Conservation (phyloP, 306 rosid species). For the Inga leiocalycina region DNA sequence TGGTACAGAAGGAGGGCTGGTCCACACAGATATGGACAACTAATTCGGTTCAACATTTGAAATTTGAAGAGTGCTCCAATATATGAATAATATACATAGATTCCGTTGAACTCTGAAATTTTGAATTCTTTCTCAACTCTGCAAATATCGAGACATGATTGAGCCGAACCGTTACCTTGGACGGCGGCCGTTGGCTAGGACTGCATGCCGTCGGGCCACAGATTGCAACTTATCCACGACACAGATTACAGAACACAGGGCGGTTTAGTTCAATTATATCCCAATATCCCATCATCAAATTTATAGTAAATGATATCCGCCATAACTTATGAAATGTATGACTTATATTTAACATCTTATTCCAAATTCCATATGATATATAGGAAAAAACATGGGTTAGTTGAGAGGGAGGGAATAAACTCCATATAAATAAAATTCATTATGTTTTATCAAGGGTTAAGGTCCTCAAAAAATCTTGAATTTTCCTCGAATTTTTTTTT, state of each 20-base stretch:
- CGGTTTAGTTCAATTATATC: not conserved
- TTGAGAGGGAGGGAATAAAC: not conserved
- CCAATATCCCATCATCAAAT: not conserved
- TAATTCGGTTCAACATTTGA: not conserved
- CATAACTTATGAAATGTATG: not conserved
- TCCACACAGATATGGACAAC: not conserved
- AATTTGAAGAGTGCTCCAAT: not conserved
- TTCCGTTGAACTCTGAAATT: not conserved
- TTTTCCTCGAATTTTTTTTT: too few relatives aligned
- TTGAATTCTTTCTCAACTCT: not conserved
- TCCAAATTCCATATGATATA: not conserved
- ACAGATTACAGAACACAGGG: not conserved
- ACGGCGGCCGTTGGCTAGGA: conserved; percentile 41
- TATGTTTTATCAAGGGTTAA: not conserved
- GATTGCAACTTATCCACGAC: conserved; percentile 25
- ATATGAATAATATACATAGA: not conserved
- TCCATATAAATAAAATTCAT: too few relatives aligned
- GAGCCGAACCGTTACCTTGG: conserved; percentile 38
- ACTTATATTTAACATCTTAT: not conserved
- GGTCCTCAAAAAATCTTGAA: too few relatives aligned
- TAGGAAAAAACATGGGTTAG: not conserved
- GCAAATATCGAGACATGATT: conserved; percentile 14
- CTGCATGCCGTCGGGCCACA: conserved; percentile 31
- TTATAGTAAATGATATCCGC: not conserved
- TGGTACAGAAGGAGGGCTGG: conserved; percentile 27